Evolutionary conservation across 2,329 filamentous ascomycete genomes (phyloP).

Genomic region (Pseudogymnoascus sp.): DNA sequence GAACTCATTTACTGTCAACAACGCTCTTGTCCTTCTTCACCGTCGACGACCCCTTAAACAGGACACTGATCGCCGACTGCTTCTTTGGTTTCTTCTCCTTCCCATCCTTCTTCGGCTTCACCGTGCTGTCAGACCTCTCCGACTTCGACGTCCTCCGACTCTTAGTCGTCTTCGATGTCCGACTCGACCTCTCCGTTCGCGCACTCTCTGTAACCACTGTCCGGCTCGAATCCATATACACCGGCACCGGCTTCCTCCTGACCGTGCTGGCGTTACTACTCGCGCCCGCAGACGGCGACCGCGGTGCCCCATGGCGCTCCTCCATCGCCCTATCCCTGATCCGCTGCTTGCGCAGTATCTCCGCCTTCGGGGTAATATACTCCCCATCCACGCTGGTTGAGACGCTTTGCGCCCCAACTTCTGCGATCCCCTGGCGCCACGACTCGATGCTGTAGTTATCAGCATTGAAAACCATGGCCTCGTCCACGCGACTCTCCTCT

Average conservation of each 20-base stretch:
- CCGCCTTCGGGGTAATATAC: conserved; percentile 28
- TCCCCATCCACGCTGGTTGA: conserved; percentile 29
- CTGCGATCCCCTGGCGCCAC: conserved; percentile 29
- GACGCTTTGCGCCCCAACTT: conserved; percentile 23
- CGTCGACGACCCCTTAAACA: background rate
- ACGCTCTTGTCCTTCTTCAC: background rate
- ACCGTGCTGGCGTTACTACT: conserved; percentile 6
- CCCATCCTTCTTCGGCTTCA: background rate
- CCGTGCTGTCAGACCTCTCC: conserved; percentile 14
- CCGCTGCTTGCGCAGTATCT: conserved; percentile 21
- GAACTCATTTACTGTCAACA: background rate
- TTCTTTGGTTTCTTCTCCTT: conserved; percentile 1
- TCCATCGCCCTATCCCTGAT: conserved; percentile 22
- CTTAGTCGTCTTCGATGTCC: conserved; percentile 17
- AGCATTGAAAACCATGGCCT: conserved; percentile 24
- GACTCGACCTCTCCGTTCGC: conserved; percentile 26
- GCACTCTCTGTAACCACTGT: conserved; percentile 16
- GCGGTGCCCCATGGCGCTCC: conserved; percentile 16
- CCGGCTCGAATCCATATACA: background rate
- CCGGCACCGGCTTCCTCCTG: background rate
- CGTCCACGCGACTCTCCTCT: conserved; percentile 16
- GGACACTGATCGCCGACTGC: background rate
- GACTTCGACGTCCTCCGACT: conserved; percentile 15
- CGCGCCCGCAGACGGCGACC: background rate
- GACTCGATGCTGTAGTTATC: conserved; percentile 28